Evolutionary conservation across 2,329 filamentous ascomycete genomes (phyloP), one percentile per base, ranked within the genome.

Genomic region (Ilyonectria sp.): DNA sequence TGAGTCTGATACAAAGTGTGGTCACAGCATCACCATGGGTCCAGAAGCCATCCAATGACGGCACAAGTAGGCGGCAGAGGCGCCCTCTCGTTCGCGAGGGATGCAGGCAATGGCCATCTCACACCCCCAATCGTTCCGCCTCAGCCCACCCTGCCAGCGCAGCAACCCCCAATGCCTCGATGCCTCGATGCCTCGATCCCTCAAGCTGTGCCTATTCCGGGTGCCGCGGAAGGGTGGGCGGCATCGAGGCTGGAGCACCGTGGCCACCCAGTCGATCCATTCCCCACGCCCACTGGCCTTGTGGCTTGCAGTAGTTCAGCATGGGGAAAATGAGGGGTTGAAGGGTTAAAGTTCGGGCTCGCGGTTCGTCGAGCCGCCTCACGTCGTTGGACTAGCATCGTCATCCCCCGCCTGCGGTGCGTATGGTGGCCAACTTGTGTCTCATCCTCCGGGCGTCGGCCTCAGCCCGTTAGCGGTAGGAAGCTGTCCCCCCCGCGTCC

Each of bases 251-350:
- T 46, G 15, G 29, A n/a, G 60, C 60, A 56, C 37, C 37, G 50
- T 56, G 43, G 31, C 13, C 35, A 43, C 29, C 65, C 60, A 66
- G 23, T 49, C 44, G 35, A 67, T 65, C 70, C 64, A n/a, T 43
- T 66, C 67, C 68, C 65, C 61, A 50, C 69, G 61, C 62, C 50
- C 29, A 19, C 15, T 43, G 15, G 40, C 9, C 57, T 61, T 47
- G 68, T 75, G 72, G 74, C 74, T 75, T 75, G 74, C 72, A 74
- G 72, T 74, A 75, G 74, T 63, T 69, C 40, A 60, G 49, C 64
- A 71, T 65, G 74, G 72, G 71, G 74, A 75, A 60, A 75, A 55
- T 69, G 74, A 76, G 74, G 74, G 72, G 74, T 69, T 68, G 65
- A 56, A 62, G 59, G 55, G 33, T 62, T 31, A 40, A 64, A 59